A percentile compares a stretch with the other conserved stretches of the same genome.
These are phyloP conservation scores for Pestalotiopsis sp. DNA, from an alignment of 2,329 filamentous ascomycete genomes.

Conservation along the genomic window DNA sequence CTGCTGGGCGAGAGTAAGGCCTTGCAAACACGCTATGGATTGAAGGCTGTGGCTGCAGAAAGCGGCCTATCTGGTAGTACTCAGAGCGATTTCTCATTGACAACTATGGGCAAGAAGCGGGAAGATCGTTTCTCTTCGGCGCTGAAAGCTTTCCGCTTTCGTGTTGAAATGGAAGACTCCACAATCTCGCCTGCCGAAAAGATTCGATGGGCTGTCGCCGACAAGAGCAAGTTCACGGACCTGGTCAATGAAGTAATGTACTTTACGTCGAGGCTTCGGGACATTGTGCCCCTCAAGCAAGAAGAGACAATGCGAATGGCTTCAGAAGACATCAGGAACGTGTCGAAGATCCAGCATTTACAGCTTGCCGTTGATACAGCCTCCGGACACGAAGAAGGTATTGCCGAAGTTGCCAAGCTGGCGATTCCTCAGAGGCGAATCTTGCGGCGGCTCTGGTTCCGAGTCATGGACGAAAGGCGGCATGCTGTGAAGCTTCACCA, in stretches of 20 bases:
- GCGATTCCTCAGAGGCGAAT: not conserved
- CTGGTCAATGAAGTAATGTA: not conserved
- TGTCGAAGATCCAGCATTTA: not conserved
- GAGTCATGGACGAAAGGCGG: slow-evolving; percentile 3
- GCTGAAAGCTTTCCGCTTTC: not conserved
- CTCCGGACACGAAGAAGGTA: not conserved
- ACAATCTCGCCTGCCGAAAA: not conserved
- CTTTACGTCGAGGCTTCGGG: not conserved
- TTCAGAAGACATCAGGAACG: not conserved
- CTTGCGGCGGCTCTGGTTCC: slow-evolving; percentile 1
- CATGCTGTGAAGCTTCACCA: not conserved
- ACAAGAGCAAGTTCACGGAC: not conserved
- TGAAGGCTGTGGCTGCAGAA: too few relatives aligned
- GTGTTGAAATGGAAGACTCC: too few relatives aligned
- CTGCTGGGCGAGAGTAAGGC: not conserved
- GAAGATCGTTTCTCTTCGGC: not conserved
- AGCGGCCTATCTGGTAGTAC: too few relatives aligned
- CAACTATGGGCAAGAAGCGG: not conserved
- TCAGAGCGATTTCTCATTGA: too few relatives aligned
- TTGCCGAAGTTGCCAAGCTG: not conserved
- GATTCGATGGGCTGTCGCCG: not conserved
- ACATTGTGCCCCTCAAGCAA: not conserved
- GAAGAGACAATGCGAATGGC: not conserved
- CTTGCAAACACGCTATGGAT: not conserved
- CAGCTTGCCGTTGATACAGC: not conserved